Percentiles rank a stretch among this genome's conserved stretches.
phyloP scores from a whole-genome alignment of 306 rosid species.

The Quercus aquifolioides region DNA sequence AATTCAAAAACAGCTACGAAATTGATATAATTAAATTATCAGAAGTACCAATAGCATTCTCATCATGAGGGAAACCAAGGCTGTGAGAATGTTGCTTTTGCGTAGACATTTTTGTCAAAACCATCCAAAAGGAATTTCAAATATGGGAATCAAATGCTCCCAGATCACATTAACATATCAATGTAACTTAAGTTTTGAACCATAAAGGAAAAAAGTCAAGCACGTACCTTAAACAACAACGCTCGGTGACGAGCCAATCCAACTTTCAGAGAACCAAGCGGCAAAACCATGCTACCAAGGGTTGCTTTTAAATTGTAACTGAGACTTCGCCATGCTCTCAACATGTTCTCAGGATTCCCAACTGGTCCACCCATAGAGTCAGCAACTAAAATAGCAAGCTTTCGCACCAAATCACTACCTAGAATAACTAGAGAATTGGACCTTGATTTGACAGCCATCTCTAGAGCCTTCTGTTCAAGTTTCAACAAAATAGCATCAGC shows the following conservation, averaged over 20 bases:
- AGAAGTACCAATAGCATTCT: neutral
- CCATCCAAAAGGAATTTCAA: constrained; percentile 4
- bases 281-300: constrained; percentile 89
- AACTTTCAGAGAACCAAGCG: constrained; percentile 84
- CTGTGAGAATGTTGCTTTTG: neutral
- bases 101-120: constrained; percentile 5
- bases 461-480: constrained; percentile 75
- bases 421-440: constrained; percentile 45
- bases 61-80: neutral
- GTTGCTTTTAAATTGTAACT: constrained; percentile 73
- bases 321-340: constrained; percentile 77
- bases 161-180: neutral
- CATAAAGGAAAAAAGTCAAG: constrained; percentile 1
- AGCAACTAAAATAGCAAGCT: constrained; percentile 85
- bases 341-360: constrained; percentile 69
- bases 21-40: neutral
- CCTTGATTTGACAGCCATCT: constrained; percentile 56
- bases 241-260: constrained; percentile 99
- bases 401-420: constrained; percentile 55
- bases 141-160: neutral
- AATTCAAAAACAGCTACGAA: neutral
- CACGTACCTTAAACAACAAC: constrained; percentile 83
- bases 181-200: neutral
- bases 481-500: constrained; percentile 82
- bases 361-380: constrained; percentile 96